phyloP scores from a whole-genome alignment of 2,329 filamentous ascomycete species.

The Claviceps fusiformis region DNA sequence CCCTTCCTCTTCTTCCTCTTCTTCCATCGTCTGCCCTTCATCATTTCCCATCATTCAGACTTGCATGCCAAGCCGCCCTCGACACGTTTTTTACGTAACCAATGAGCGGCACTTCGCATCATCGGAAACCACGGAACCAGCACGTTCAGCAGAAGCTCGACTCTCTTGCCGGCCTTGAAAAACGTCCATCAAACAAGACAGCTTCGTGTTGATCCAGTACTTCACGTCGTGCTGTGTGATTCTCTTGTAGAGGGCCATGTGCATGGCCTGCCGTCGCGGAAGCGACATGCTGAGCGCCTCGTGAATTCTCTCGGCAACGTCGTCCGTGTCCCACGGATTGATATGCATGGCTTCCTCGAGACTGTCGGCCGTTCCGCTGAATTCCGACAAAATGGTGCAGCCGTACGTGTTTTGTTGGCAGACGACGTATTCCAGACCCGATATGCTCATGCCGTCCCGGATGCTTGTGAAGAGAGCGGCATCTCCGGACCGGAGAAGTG shows the following conservation, averaged over 20 bases:
- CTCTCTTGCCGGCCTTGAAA: neutral
- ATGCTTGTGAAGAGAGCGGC: constrained; percentile 90
- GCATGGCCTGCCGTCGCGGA: constrained; percentile 34
- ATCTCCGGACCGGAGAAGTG: constrained; percentile 73
- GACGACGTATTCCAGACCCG: constrained; percentile 86
- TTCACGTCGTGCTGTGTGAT: constrained; percentile 3
- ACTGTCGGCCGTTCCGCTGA: constrained; percentile 81
- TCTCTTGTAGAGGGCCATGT: constrained; percentile 3
- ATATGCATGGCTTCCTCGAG: constrained; percentile 79
- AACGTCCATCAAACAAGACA: constrained; percentile 2
- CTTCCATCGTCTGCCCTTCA: no score
- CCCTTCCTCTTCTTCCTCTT: no score
- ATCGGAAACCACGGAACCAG: neutral
- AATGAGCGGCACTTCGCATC: neutral
- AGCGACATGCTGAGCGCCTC: constrained; percentile 62
- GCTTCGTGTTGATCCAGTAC: constrained; percentile 1
- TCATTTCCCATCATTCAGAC: no score
- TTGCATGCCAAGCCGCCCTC: no score
- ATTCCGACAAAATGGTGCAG: constrained; percentile 89
- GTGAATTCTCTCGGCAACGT: constrained; percentile 72
- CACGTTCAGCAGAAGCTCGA: neutral
- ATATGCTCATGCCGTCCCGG: constrained; percentile 93
- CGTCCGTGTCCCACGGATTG: constrained; percentile 83
- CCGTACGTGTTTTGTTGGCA: constrained; percentile 78
- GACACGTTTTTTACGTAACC: neutral